A percentile compares a stretch with the other conserved stretches of the same genome.
These are phyloP conservation scores for Phenoliferia sp. DNA, from an alignment of 1,284 basidiomycete genomes.

Conservation along the genomic window DNA sequence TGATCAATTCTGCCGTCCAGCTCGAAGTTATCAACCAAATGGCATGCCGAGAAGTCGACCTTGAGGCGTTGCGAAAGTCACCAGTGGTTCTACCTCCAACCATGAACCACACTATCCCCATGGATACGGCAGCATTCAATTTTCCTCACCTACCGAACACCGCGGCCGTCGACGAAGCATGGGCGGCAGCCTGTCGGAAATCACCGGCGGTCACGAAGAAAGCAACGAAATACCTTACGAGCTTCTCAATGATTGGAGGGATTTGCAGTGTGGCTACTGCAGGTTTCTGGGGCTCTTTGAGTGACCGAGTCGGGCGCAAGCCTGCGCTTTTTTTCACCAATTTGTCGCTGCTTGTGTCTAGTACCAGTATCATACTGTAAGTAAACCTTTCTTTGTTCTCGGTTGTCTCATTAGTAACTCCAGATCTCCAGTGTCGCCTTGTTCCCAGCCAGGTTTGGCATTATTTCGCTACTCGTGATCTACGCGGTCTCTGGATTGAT, in stretches of 20 bases:
- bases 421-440: no score
- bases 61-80: not conserved
- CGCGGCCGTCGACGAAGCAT: not conserved
- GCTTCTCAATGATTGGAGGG: constrained; percentile 13
- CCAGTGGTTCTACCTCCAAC: not conserved
- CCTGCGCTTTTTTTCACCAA: no score
- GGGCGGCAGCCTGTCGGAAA: constrained; percentile 9
- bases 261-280: constrained; percentile 9
- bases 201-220: not conserved
- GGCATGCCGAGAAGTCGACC: constrained; percentile 5
- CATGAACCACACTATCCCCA: no score
- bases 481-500: no score
- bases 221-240: not conserved
- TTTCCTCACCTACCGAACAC: not conserved
- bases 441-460: no score
- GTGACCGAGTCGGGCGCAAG: no score
- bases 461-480: no score
- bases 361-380: no score
- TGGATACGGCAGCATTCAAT: no score
- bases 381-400: no score
- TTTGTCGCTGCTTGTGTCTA: no score
- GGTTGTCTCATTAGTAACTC: no score
- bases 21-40: constrained; percentile 3
- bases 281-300: not conserved
- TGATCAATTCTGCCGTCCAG: not conserved